These are phyloP conservation scores for Suhomyces ambrosiae DNA, from an alignment of 1,139 yeast genomes.

Conservation along the genomic window DNA sequence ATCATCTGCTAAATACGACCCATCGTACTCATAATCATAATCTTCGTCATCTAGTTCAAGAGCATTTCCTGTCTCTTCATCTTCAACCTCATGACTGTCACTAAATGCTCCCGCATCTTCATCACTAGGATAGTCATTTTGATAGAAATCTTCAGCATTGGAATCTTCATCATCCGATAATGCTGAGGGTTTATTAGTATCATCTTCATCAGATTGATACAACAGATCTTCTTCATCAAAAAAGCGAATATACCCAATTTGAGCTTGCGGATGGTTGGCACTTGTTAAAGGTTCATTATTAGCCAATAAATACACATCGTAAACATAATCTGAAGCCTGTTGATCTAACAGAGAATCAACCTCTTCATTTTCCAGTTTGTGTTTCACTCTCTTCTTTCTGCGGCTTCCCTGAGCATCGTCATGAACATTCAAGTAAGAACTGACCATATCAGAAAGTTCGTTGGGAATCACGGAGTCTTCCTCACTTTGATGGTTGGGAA, in stretches of 20 bases:
- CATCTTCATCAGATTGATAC: slow-evolving; percentile 53
- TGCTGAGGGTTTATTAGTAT: slow-evolving; percentile 35
- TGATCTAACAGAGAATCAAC: slow-evolving; percentile 20
- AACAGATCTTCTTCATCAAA: slow-evolving; percentile 59
- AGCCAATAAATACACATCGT: slow-evolving; percentile 70
- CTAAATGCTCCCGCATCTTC: slow-evolving; percentile 60
- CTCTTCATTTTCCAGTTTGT: slow-evolving; percentile 5
- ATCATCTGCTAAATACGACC: slow-evolving; percentile 19
- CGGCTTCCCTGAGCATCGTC: slow-evolving; percentile 9
- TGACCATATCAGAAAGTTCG: slow-evolving; percentile 70
- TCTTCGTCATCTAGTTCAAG: slow-evolving; percentile 28
- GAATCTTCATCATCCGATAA: slow-evolving; percentile 48
- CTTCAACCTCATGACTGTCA: slow-evolving; percentile 23
- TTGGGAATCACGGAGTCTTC: slow-evolving; percentile 53
- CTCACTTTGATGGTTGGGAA: slow-evolving; percentile 36
- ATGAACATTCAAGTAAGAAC: slow-evolving; percentile 47
- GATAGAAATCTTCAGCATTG: slow-evolving; percentile 83
- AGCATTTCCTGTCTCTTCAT: slow-evolving; percentile 41
- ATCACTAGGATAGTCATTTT: slow-evolving; percentile 93
- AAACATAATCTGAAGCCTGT: slow-evolving; percentile 71
- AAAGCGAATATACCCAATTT: slow-evolving; percentile 67
- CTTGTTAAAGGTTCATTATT: slow-evolving; percentile 39
- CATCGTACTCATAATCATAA: slow-evolving; percentile 28
- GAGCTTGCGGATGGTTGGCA: slow-evolving; percentile 51
- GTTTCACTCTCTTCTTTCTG: slow-evolving; percentile 12